phyloP scores from a whole-genome alignment of 2,329 filamentous ascomycete species.

The Epicoccum sorghinum region DNA sequence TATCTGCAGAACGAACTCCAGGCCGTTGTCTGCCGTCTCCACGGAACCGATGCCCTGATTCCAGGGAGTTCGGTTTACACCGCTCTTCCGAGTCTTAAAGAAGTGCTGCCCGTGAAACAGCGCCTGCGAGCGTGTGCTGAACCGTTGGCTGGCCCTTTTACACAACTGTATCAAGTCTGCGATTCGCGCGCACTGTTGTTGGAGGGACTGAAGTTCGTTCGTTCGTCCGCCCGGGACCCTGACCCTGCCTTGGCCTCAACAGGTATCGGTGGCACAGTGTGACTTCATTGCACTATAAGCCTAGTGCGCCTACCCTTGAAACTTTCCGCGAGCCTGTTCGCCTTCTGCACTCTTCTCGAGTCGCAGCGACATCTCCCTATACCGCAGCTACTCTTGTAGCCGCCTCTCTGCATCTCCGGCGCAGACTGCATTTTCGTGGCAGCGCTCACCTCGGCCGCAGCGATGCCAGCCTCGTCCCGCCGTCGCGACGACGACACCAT shows the following conservation, averaged over 20 bases:
- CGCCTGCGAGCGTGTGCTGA: background rate
- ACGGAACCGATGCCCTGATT: constrained; percentile 14
- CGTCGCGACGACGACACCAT: constrained; percentile 16
- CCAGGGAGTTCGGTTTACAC: constrained; percentile 4
- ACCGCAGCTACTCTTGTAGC: background rate
- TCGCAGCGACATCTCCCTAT: constrained; percentile 1
- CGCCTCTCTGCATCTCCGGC: constrained; percentile 22
- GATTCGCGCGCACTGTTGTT: background rate
- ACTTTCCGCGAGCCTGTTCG: background rate
- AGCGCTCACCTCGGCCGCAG: constrained; percentile 19
- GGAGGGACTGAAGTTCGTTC: background rate
- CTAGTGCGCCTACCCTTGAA: constrained; percentile 9
- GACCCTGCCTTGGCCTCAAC: constrained; percentile 5
- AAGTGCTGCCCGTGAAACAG: constrained; percentile 1
- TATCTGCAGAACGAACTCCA: background rate
- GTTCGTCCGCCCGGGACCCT: constrained; percentile 5
- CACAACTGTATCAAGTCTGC: background rate
- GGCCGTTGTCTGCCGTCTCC: constrained; percentile 6
- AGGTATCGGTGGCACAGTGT: constrained; percentile 7
- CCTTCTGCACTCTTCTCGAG: constrained; percentile 1
- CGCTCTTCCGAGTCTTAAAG: constrained; percentile 11
- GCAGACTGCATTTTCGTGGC: constrained; percentile 19
- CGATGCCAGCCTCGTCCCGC: constrained; percentile 24
- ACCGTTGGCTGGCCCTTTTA: background rate
- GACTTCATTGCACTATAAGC: constrained; percentile 11